Base-by-base conservation (phyloP, 768 basidiomycete species). In the Zangia roseola region DNA sequence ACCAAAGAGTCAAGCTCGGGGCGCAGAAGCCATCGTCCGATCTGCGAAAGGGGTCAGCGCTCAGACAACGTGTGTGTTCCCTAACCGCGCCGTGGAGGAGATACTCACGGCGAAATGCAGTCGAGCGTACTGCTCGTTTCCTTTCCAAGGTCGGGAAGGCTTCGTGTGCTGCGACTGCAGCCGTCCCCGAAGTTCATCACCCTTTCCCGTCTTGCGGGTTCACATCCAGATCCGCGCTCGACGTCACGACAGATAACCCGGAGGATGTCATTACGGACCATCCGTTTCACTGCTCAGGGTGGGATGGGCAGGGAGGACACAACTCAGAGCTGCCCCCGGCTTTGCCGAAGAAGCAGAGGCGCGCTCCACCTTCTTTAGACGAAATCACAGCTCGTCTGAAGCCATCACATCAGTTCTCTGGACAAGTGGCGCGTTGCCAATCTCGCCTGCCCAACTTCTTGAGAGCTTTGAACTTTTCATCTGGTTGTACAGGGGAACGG, bases 101-200 rank as follows among this genome's bases (percentile, higher is more conserved):
- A 40, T 49, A 38, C 23, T 52, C 21, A 30, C 40, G 47, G 33
- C 28, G 17, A 37, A 23, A 23, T 43, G 31, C 35, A 89, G 86
- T 78, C 57, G 85, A 87, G 65, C 78, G 90, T 45, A 84, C 88
- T 24, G 83, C 86, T 5, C 73, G 79, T 49, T 91, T 91, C 71
- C 70, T 91, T 23, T 85, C 83, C 50, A 91, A 84, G 67, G 70
- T 91, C 36, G 73, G 78, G 33, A 82, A 82, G n/a, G 79, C 83
- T 19, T 81, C 83, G 3, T 83, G 81, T 8, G 78, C 83, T 10
- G 75, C 78, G 10, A 80, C 84, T 17, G 74, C 77, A 21, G 61
- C 69, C 38, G 73, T 75, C 12, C 82, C 86, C 10, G 82, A 81
- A 64, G 86, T 80, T 2, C 82, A 84, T 63, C 85, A 79, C 69